Evolutionary conservation across 257 asterid species (phyloP).

Genomic region (Rauvolfia tetraphylla): DNA sequence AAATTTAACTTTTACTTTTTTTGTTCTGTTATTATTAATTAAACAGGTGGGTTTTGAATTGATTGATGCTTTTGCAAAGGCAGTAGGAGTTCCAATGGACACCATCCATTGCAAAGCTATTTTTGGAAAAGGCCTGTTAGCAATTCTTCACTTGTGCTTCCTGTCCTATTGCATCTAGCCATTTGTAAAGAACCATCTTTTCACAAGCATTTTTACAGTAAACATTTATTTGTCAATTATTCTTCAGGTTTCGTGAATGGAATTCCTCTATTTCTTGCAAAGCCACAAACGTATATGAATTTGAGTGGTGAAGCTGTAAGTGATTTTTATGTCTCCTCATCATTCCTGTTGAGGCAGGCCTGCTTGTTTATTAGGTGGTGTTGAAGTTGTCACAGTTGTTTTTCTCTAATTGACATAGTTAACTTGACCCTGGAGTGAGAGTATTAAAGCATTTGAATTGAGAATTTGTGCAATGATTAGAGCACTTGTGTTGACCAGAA

Average conservation of each 20-base stretch:
- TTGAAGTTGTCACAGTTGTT: not conserved
- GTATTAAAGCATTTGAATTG: not conserved
- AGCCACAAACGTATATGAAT: constrained; percentile 95
- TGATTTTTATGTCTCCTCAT: constrained; percentile 6
- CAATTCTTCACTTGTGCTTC: not conserved
- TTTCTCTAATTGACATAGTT: not conserved
- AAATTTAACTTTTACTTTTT: not conserved
- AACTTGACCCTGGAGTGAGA: not conserved
- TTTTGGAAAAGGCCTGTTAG: constrained; percentile 68
- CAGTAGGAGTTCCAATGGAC: constrained; percentile 60
- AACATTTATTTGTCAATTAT: not conserved
- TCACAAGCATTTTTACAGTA: not conserved
- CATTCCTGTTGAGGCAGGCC: not conserved
- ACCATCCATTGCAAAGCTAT: constrained; percentile 75
- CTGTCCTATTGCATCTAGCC: not conserved
- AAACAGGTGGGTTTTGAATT: constrained; percentile 67
- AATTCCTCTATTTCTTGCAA: constrained; percentile 77
- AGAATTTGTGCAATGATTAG: not conserved
- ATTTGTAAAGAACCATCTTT: not conserved
- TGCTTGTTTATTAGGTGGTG: not conserved
- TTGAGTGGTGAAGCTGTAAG: constrained; percentile 92
- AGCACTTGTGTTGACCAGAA: not conserved
- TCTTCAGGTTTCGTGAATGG: constrained; percentile 63
- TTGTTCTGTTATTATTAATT: not conserved
- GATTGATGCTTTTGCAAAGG: constrained; percentile 72